Evolutionary conservation across 2,329 filamentous ascomycete genomes (phyloP), one percentile per base, ranked within the genome.

Genomic region (Aspergillus sp.): DNA sequence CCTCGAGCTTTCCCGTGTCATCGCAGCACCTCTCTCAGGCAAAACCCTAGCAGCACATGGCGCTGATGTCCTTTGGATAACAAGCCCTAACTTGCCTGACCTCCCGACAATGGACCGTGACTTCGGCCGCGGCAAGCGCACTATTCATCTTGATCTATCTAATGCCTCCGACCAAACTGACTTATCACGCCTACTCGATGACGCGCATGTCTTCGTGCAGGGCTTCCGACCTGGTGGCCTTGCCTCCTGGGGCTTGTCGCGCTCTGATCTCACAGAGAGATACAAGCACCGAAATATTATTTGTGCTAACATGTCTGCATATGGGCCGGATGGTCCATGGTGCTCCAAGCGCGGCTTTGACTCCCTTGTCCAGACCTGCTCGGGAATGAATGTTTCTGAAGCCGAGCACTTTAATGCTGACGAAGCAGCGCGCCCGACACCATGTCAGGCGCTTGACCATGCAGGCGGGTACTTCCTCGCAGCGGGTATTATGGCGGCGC

Each of bases 371-470:
- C 83, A 86, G 67, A 82, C 82, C 7, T 82, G 79, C 54, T 79
- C 80, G 0, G 83, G 83, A 0, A 78, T 85, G 67, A 85, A 85
- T 45, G 73, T 82, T 1, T 80, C 80, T 0, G 83, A 86, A 63
- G 83, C 82, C 0, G 73, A 79, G 55, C 75, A 79, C 46, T 77
- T 67, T 20, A 77, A 72, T 3, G 58, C 65, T 0, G 75, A 73
- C 0, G 77, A 79, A 47, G 54, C 70, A 0, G 77, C 79, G 0
- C 74, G 76, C 1, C 70, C 77, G 0, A 70, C 78, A 33, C 83
- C 83, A 0, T 83, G 79, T 54, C 83, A 86, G 67, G 83, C 80
- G 0, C 73, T 86, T 0, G 84, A 86, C 64, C 82, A 86, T 59
- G 81, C 77, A 0, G 76, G 75, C 0, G 84, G 84, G 0, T 86